Base-by-base conservation (phyloP, 2,329 filamentous ascomycete genomes). In the Diplodia intermedia region DNA sequence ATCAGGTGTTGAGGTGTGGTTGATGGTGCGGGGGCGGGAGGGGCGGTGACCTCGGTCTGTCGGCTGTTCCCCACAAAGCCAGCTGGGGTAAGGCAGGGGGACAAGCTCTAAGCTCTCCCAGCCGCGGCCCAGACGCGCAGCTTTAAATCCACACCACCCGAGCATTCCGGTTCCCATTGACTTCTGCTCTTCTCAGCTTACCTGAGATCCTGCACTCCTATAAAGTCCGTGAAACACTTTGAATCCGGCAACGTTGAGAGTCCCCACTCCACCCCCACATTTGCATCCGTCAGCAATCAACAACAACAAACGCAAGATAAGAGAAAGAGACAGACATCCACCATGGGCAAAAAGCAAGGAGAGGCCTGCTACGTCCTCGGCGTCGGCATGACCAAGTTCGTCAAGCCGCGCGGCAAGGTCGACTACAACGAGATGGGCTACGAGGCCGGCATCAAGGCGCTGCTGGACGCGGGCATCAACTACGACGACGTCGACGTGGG, bases 321-420 rank as follows among this genome's bases (percentile, higher is more conserved):
- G 11, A 29, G 23, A 18, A 23, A 14, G 20, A 12, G 31, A 33
- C 7, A 33, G 31, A 33, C 60, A 29, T 47, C 60, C 20, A 38
- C 29, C 60, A 63, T 63, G 60, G 60, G 60, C 29, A 52, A 63
- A 14, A 63, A 52, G 60, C 60, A 63, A 52, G 60, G 18, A 52
- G 60, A 83, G 71, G 85, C 86, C 73, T 85, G 86, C 85, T 98
- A 98, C 85, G 92, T 98, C 77, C 89, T 98, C 70, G 94, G 94
- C 84, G 95, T 98, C 73, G 94, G 94, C 83, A 95, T 98, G 92
- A 98, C 94, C 82, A 97, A 97, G 82, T 98, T 98, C 87, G 94
- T 97, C 87, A 97, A 97, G 85, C 94, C 94, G 52, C 89, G 94
- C 68, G 92, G 93, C 78, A 94, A 94, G 79, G 91, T 97, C 72